A percentile compares a stretch with the other conserved stretches of the same genome.
Evolutionary conservation across 495 filamentous ascomycete species (phyloP).

Genomic region (Aspergillus cavernicola): DNA sequence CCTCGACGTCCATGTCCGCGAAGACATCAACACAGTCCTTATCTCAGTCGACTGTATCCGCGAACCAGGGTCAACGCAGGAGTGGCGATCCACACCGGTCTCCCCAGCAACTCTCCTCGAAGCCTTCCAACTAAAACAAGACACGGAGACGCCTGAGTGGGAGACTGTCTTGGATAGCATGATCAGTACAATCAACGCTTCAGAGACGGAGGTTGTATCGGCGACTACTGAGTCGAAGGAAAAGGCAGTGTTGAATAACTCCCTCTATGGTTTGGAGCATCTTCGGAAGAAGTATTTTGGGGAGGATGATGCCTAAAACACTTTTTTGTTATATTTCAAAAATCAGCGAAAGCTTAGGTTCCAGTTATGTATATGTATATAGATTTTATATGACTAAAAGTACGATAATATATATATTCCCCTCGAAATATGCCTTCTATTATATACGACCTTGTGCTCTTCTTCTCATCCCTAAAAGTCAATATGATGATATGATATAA

Average conservation of each 20-base stretch:
- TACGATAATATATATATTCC: neutral
- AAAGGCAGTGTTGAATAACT: conserved; percentile 36
- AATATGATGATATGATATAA: neutral
- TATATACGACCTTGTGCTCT: too few species aligned
- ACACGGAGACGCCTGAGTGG: conserved; percentile 20
- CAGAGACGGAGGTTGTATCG: conserved; percentile 32
- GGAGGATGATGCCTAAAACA: conserved; percentile 17
- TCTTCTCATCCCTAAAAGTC: neutral
- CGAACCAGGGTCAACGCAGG: conserved; percentile 36
- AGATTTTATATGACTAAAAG: neutral
- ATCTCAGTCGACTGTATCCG: conserved; percentile 54
- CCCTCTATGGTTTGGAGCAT: conserved; percentile 68
- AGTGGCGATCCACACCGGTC: conserved; percentile 24
- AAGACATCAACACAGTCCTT: conserved; percentile 39
- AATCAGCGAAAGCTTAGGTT: neutral
- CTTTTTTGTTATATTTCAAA: neutral
- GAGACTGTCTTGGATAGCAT: conserved; percentile 21
- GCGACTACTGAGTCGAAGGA: conserved; percentile 31
- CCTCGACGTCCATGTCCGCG: conserved; percentile 48
- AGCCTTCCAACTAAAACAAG: conserved; percentile 21
- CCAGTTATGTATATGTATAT: neutral
- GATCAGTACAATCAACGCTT: conserved; percentile 26
- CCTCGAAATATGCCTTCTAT: neutral
- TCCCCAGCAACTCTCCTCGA: conserved; percentile 26
- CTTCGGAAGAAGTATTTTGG: conserved; percentile 61